Base-by-base conservation (phyloP, 495 filamentous ascomycete species). In the Aspergillus wentii region DNA sequence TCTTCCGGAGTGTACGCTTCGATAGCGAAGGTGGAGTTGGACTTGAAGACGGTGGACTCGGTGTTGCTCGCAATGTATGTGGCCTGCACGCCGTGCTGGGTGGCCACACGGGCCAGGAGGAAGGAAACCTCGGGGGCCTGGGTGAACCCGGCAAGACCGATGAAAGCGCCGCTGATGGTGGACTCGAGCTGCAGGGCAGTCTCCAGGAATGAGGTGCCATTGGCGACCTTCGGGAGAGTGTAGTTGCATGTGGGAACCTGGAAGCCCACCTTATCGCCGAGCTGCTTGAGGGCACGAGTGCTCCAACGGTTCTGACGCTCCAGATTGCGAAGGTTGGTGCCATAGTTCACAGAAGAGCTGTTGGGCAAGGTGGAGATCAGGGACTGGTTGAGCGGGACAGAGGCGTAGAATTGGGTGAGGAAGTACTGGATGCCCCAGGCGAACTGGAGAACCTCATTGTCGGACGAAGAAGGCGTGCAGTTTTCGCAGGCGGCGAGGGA, bases 121-220 rank as follows among this genome's bases (percentile, higher is more conserved):
- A 64, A 61, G 8, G 60, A 44, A 9, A 61, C 53, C 48, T 64
- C 55, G 15, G 57, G 60, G 0, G 57, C 44, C 30, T 54, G 48
- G 27, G 60, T 61, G 43, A 53, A 64, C 4, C 51, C 60, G 8
- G 60, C 44, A 2, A 52, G 46, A 14, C 52, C 60, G 32, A 61
- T 54, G 35, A 54, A 49, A 20, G 52, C 60, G 20, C 57, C 54
- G 23, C 45, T 31, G 29, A 59, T 46, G 11, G 41, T 52, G 11
- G 33, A 19, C 40, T 64, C 57, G 14, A 64, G 38, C 10, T 35
- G 26, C 31, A 51, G 44, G 17, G 55, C 57, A 17, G 30, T 59
- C 26, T 33, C 28, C 9, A 52, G 36, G 30, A 43, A 63, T 9
- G 38, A 20, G 6, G 46, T 31, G 25, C 49, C 48, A 34, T 33